Percentiles rank a stretch among this genome's conserved stretches.
These are phyloP conservation scores for Scolecobasidium constrictum DNA, from an alignment of 2,329 filamentous ascomycete genomes.

Conservation along the genomic window DNA sequence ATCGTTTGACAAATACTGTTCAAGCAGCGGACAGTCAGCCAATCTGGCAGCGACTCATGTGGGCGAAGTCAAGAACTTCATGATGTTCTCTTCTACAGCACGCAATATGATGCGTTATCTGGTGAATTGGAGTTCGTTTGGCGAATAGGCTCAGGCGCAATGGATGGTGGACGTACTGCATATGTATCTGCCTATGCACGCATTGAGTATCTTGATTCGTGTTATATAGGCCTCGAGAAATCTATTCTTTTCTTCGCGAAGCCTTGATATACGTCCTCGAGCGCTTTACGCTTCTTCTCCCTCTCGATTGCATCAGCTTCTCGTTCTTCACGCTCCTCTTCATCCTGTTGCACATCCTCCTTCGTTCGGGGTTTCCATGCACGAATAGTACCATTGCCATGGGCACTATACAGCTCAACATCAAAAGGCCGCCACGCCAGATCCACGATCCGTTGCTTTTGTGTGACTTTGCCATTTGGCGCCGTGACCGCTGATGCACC, in stretches of 20 bases:
- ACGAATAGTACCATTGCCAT: slow-evolving; percentile 73
- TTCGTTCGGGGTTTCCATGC: slow-evolving; percentile 59
- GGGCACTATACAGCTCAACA: slow-evolving; percentile 69
- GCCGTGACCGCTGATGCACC: slow-evolving; percentile 18
- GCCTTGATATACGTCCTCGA: slow-evolving; percentile 71
- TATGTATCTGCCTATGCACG: too few species aligned
- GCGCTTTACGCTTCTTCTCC: slow-evolving; percentile 62
- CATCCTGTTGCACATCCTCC: slow-evolving; percentile 35
- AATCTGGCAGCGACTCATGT: neutral
- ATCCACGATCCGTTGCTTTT: slow-evolving; percentile 52
- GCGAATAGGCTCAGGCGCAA: too few species aligned
- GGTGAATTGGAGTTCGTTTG: too few species aligned
- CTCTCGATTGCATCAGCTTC: slow-evolving; percentile 31
- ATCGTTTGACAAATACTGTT: too few species aligned
- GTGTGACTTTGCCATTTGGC: slow-evolving; percentile 6
- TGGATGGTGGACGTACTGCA: too few species aligned
- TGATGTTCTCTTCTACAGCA: slow-evolving; percentile 39
- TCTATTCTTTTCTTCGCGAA: slow-evolving; percentile 26
- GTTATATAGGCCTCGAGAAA: neutral
- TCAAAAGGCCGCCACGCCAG: slow-evolving; percentile 64
- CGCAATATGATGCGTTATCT: too few species aligned
- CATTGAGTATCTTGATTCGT: too few species aligned
- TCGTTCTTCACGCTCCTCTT: slow-evolving; percentile 24
- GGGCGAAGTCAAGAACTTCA: neutral
- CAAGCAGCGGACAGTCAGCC: too few species aligned